These are phyloP conservation scores for Ganoderma meredithae DNA, from an alignment of 1,284 basidiomycete genomes.

Conservation along the genomic window DNA sequence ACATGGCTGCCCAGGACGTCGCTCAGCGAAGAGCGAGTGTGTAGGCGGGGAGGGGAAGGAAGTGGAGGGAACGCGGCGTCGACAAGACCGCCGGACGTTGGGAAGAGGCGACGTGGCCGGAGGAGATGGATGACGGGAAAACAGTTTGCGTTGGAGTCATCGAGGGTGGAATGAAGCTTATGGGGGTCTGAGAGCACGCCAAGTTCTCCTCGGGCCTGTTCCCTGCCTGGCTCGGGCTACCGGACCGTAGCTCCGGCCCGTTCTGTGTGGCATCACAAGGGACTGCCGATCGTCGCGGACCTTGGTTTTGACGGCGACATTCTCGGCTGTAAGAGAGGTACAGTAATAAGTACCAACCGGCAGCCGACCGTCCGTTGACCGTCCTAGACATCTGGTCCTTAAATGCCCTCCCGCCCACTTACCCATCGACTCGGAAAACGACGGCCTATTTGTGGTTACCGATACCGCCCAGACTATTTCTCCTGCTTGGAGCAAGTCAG, in stretches of 20 bases:
- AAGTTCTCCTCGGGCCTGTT: neutral
- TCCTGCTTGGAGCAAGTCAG: neutral
- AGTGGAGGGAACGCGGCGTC: neutral
- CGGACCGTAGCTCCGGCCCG: neutral
- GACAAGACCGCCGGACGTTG: slow-evolving; percentile 10
- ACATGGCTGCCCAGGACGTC: slow-evolving; percentile 34
- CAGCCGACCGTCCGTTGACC: neutral
- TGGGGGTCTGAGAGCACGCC: neutral
- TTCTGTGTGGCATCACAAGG: neutral
- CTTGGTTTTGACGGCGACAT: neutral
- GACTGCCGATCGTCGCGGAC: neutral
- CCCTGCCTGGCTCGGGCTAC: neutral
- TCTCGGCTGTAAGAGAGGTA: neutral
- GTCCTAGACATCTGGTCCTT: neutral
- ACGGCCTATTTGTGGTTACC: neutral
- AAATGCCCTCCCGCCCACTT: neutral
- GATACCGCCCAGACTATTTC: neutral
- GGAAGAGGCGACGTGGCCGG: slow-evolving; percentile 3
- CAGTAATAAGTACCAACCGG: neutral
- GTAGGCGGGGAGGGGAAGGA: slow-evolving; percentile 1
- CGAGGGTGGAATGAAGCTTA: slow-evolving; percentile 7
- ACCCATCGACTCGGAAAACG: neutral
- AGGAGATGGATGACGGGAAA: neutral
- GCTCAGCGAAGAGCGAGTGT: slow-evolving; percentile 30
- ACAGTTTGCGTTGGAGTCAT: neutral